Evolutionary conservation across 495 filamentous ascomycete species (phyloP), one percentile per base, ranked within the genome.

Genomic region (Aspergillus cavernicola): DNA sequence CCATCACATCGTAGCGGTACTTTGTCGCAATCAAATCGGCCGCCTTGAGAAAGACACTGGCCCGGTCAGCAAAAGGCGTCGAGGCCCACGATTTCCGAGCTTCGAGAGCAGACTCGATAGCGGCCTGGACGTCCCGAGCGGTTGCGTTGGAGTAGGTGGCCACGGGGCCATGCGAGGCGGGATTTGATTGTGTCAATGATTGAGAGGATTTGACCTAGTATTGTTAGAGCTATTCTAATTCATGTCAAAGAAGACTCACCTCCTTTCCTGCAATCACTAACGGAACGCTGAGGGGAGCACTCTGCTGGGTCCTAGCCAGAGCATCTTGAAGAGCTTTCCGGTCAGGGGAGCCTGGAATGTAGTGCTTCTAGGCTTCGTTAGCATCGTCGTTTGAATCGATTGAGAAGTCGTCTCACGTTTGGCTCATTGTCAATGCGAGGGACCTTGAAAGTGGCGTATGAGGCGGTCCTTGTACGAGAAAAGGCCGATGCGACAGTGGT

Each of bases 11-110:
- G 67, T 95, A 95, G 59, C 91, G 82, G 73, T 97, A 96, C 70
- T 96, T 96, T 55, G 82, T 84, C 29, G 88, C 75, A 61, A 97
- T 84, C 50, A 97, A 72, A 64, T 96, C 91, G 10, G 91, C 91
- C 1, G 91, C 91, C 74, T 95, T 95, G 38, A 97, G 80, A 73
- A 97, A 97, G 57, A 97, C 74, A 53, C 91, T 89, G n/a, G 92
- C 92, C 42, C 91, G 81, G 69, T 95, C 90, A 20, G 86, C 82
- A 59, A 97, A 97, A 8, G 90, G 87, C 10, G 91, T 73, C 7
- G 76, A 74, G 56, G 90, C 88, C 91, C 91, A 97, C 35, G 80
- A 75, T 36, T 82, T 74, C 71, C 95, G 92, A 8, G 91, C 92
- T 10, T 76, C 81, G 12, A 97, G 80, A 5, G 91, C 92, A 26